Base-by-base conservation (phyloP, 1,139 yeast genomes). In the Hansenula anomala region DNA sequence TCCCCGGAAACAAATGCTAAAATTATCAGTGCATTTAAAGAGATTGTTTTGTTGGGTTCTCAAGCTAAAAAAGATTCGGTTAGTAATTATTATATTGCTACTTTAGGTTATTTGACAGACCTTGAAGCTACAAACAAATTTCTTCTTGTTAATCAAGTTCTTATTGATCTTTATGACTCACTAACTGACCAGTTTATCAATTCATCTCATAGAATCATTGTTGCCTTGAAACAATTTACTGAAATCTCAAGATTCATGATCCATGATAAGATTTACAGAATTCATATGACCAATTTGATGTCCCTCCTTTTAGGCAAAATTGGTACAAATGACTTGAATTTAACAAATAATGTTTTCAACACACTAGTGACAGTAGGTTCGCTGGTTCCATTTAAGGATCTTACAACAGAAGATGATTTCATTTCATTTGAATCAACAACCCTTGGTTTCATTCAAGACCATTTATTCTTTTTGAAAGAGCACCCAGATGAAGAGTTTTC, bases 141-240 rank as follows among this genome's bases (percentile, higher is more conserved):
- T 27, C 50, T 66, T 35, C 78, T 89, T 0, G 63, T 87, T 36
- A 95, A 89, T 36, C 64, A 66, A 34, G 67, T 86, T 4, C 61
- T 92, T 33, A 61, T 82, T 27, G 97, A 90, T 50, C 69, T 88
- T 13, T 94, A 92, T 58, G 89, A 89, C 16, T 84, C 97, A 0
- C 66, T 92, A 32, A 85, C 84, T 44, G 80, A 77, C 22, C 75
- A 70, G 38, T 81, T 87, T 20, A 82, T 88, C 19, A 84, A 87
- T 31, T 80, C 89, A 3, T 83, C 89, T 3, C 97, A 92, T 56
- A 70, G 98, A 54, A 78, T 90, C 1, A 69, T 75, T 28, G 80
- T 85, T 2, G 88, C 96, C 0, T 63, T 92, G 36, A 75, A 82
- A 39, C 77, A 80, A 24, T 67, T 90, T 36, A 78, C 81, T 6